A percentile compares a stretch with the other conserved stretches of the same genome.
These are phyloP conservation scores for Straminergon stramineum DNA, from an alignment of 225 moss, liverwort and hornwort genomes.

Conservation along the genomic window DNA sequence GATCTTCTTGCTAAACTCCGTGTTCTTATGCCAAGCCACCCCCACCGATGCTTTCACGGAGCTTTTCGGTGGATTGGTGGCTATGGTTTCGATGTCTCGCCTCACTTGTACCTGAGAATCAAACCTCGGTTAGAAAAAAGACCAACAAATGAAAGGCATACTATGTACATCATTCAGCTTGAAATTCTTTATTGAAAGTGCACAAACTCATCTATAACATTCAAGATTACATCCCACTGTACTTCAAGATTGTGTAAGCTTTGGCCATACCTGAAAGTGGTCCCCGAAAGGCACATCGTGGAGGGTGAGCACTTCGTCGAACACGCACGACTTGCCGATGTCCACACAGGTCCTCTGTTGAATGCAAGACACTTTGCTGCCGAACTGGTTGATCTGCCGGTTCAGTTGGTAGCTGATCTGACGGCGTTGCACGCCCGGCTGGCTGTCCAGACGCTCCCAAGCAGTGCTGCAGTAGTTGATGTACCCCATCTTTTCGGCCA, in stretches of 20 bases:
- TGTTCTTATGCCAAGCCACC: slow-evolving; percentile 85
- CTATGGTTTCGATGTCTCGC: slow-evolving; percentile 42
- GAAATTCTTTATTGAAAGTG: background rate
- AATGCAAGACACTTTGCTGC: slow-evolving; percentile 65
- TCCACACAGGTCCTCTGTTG: slow-evolving; percentile 57
- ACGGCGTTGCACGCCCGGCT: slow-evolving; percentile 37
- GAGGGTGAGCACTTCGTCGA: slow-evolving; percentile 72
- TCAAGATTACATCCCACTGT: background rate
- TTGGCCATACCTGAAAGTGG: slow-evolving; percentile 64
- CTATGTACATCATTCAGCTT: background rate
- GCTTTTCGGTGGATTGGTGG: slow-evolving; percentile 36
- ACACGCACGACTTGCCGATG: slow-evolving; percentile 14
- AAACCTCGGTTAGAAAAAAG: background rate
- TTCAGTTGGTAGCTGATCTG: slow-evolving; percentile 74
- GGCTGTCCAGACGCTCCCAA: slow-evolving; percentile 65
- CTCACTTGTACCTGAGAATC: slow-evolving; percentile 58
- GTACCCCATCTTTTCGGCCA: slow-evolving; percentile 59
- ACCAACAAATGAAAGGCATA: background rate
- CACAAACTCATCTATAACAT: background rate
- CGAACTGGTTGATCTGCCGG: slow-evolving; percentile 64
- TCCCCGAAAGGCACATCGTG: slow-evolving; percentile 91
- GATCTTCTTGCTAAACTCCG: slow-evolving; percentile 66
- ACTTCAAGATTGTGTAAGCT: background rate
- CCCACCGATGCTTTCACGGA: slow-evolving; percentile 57
- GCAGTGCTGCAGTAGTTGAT: slow-evolving; percentile 48